Conservation (phyloP, 306 rosid species). For the Sicyos edulis region DNA sequence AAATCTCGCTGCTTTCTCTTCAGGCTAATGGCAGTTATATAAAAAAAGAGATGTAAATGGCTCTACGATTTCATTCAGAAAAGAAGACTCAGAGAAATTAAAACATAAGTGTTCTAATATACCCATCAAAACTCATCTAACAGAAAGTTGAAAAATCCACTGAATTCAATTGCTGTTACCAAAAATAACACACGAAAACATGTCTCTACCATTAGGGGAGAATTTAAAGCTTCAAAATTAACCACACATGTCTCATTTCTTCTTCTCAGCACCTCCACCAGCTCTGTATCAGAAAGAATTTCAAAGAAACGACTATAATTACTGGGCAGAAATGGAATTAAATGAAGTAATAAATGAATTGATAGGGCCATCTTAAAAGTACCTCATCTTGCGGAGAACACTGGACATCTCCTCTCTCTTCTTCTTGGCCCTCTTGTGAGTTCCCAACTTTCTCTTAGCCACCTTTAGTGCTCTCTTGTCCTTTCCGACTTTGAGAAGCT, state of each 20-base stretch:
- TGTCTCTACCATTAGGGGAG: background rate
- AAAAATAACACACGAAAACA: background rate
- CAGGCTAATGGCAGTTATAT: background rate
- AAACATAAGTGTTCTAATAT: background rate
- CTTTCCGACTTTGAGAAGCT: conserved; percentile 91
- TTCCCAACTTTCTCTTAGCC: conserved; percentile 82
- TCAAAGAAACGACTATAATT: background rate
- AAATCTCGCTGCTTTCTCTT: no score
- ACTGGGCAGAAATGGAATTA: background rate
- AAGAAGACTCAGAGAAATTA: background rate
- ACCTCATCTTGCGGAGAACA: conserved; percentile 88
- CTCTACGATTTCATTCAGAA: background rate
- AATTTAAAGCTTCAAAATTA: background rate
- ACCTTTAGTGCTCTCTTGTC: conserved; percentile 86
- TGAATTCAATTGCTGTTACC: background rate
- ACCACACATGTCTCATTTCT: conserved; percentile 38
- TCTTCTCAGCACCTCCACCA: conserved; percentile 82
- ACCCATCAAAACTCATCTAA: background rate
- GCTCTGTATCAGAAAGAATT: conserved; percentile 39
- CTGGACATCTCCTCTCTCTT: conserved; percentile 92
- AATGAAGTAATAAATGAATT: background rate
- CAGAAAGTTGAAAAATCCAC: background rate
- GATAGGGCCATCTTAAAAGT: background rate
- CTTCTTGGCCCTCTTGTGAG: conserved; percentile 85
- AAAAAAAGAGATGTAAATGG: background rate